These are phyloP conservation scores for Nemania sp. DNA, from an alignment of 2,329 filamentous ascomycete species.

Conservation along the genomic window DNA sequence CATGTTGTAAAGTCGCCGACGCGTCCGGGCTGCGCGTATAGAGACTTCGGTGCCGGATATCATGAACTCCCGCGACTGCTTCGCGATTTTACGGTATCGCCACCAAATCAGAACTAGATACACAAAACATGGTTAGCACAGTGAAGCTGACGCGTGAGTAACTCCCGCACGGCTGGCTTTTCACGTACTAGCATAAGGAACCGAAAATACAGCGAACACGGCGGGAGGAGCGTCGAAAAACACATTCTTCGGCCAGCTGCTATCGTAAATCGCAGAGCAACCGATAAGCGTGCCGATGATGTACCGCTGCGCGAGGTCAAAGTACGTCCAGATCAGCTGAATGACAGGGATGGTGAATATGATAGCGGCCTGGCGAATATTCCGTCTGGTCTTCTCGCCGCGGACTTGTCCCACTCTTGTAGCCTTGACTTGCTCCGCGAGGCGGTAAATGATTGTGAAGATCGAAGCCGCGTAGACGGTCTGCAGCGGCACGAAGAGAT, in stretches of 20 bases:
- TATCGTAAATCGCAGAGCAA: conserved; percentile 49
- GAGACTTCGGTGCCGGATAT: conserved; percentile 45
- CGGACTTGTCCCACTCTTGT: conserved; percentile 46
- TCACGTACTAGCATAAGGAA: conserved; percentile 54
- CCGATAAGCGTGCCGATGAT: conserved; percentile 54
- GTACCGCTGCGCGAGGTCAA: conserved; percentile 53
- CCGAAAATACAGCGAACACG: conserved; percentile 48
- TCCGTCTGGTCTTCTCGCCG: conserved; percentile 47
- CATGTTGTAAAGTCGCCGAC: conserved; percentile 59
- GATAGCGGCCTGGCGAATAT: conserved; percentile 53
- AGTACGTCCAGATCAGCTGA: conserved; percentile 53
- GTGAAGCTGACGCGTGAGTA: not conserved
- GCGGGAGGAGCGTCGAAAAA: conserved; percentile 53
- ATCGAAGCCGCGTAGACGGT: conserved; percentile 54
- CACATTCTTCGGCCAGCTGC: conserved; percentile 52
- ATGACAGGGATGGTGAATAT: conserved; percentile 58
- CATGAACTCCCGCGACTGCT: conserved; percentile 45
- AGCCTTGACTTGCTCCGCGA: conserved; percentile 54
- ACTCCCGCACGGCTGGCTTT: not conserved
- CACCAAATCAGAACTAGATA: conserved; percentile 48
- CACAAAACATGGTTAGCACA: conserved; percentile 3
- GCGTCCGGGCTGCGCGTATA: conserved; percentile 51
- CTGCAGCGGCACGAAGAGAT: conserved; percentile 41
- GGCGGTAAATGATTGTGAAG: conserved; percentile 58
- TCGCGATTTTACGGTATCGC: conserved; percentile 52